These are phyloP conservation scores for Dryas drummondii DNA, from an alignment of 306 rosid genomes.

Conservation along the genomic window DNA sequence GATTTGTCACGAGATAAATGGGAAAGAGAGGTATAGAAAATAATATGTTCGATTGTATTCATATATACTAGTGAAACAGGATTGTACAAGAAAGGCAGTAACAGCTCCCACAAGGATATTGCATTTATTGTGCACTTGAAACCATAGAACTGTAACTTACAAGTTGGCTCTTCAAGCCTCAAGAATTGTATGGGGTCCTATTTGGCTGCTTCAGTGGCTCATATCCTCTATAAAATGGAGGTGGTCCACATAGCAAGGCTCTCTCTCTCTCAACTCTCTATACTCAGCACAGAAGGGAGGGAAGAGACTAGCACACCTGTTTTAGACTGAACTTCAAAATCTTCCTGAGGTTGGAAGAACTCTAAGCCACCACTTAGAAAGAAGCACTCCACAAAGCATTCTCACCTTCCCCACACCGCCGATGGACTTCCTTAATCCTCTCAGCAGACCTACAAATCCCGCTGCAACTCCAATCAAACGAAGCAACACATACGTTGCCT, in stretches of 20 bases:
- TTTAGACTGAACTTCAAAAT: constrained; percentile 21
- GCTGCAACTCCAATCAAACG: constrained; percentile 97
- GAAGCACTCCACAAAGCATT: constrained; percentile 87
- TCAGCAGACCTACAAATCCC: constrained; percentile 97
- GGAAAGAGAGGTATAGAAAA: constrained; percentile 23
- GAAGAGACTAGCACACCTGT: constrained; percentile 28
- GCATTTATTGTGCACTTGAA: constrained; percentile 63
- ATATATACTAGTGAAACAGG: constrained; percentile 19
- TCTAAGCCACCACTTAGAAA: constrained; percentile 43
- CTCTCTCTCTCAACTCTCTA: constrained; percentile 34
- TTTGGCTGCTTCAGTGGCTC: constrained; percentile 62
- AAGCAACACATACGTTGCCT: constrained; percentile 95
- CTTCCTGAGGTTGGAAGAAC: constrained; percentile 77
- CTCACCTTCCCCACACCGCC: constrained; percentile 95
- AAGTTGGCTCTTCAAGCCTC: constrained; percentile 68
- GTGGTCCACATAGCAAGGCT: constrained; percentile 52
- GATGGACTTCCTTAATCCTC: constrained; percentile 90
- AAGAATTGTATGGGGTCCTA: constrained; percentile 55
- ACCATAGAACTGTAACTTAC: constrained; percentile 61
- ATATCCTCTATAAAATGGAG: constrained; percentile 68
- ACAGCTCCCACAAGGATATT: constrained; percentile 39
- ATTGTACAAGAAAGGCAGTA: constrained; percentile 36
- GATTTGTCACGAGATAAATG: background rate
- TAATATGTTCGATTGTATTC: constrained; percentile 12
- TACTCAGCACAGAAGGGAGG: constrained; percentile 30